A percentile compares a stretch with the other conserved stretches of the same genome.
These are phyloP conservation scores for Ulmus americana DNA, from an alignment of 331 rosid species.

Conservation along the genomic window DNA sequence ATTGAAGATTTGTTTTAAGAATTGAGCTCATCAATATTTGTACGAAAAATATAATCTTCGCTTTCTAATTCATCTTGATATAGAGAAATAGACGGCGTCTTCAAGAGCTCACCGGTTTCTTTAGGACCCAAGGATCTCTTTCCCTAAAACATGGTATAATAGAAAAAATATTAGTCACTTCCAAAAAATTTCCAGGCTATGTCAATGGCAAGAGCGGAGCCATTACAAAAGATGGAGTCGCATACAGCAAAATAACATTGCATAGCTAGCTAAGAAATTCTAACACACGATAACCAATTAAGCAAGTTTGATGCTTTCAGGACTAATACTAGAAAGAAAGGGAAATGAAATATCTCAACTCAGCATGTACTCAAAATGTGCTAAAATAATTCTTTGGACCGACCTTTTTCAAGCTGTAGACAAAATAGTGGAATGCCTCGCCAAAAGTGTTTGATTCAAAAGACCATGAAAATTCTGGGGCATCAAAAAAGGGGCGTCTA, in stretches of 20 bases:
- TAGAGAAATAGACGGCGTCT: slow-evolving; percentile 39
- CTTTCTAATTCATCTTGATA: slow-evolving; percentile 76
- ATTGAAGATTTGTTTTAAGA: slow-evolving; percentile 16
- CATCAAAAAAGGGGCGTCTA: slow-evolving; percentile 71
- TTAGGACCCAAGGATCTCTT: slow-evolving; percentile 34
- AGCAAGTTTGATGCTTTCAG: too few species aligned
- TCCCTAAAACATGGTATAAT: slow-evolving; percentile 46
- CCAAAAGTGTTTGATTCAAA: slow-evolving; percentile 82
- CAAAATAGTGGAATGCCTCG: slow-evolving; percentile 82
- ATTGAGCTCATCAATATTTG: slow-evolving; percentile 62
- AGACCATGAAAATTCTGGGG: slow-evolving; percentile 81
- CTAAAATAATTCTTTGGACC: slow-evolving; percentile 19
- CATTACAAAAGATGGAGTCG: background rate
- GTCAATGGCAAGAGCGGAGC: background rate
- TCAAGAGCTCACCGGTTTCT: slow-evolving; percentile 34
- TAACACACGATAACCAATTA: too few species aligned
- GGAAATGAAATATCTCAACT: too few species aligned
- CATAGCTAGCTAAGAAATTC: too few species aligned
- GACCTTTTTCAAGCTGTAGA: slow-evolving; percentile 74
- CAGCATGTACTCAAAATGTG: background rate
- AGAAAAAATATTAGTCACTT: background rate
- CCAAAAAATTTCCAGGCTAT: background rate
- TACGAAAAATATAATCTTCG: slow-evolving; percentile 73
- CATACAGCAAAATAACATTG: slow-evolving; percentile 4
- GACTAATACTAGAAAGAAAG: too few species aligned